phyloP scores from a whole-genome alignment of 1,284 basidiomycete genomes.

The Ustilago loliicola region DNA sequence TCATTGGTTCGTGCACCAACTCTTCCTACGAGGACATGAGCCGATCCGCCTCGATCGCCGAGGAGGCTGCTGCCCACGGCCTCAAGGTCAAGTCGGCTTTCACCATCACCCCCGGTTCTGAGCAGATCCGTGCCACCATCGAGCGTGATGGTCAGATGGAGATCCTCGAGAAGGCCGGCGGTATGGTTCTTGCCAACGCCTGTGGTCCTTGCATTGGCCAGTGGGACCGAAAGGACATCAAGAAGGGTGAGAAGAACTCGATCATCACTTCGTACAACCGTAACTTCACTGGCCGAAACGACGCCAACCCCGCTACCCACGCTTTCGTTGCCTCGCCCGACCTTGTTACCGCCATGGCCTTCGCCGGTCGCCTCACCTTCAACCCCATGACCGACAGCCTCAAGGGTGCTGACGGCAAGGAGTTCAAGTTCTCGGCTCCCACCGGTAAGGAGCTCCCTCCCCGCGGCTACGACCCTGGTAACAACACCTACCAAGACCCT shows the following conservation, averaged over 20 bases:
- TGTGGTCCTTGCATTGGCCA: slow-evolving; percentile 99
- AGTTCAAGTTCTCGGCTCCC: slow-evolving; percentile 95
- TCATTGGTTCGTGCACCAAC: slow-evolving; percentile 99
- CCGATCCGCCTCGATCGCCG: slow-evolving; percentile 92
- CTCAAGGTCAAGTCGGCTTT: slow-evolving; percentile 91
- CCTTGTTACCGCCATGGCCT: slow-evolving; percentile 96
- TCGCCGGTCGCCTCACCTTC: slow-evolving; percentile 93
- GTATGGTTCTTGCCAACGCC: slow-evolving; percentile 95
- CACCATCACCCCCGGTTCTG: slow-evolving; percentile 97
- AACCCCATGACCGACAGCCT: slow-evolving; percentile 95
- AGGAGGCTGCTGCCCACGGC: slow-evolving; percentile 87
- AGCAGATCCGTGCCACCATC: slow-evolving; percentile 98
- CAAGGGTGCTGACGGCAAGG: slow-evolving; percentile 90
- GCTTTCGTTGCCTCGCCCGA: slow-evolving; percentile 99
- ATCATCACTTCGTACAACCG: slow-evolving; percentile 99
- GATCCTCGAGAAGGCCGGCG: slow-evolving; percentile 87
- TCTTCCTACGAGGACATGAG: slow-evolving; percentile 99
- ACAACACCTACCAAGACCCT: slow-evolving; percentile 97
- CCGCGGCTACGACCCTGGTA: slow-evolving; percentile 92
- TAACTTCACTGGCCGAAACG: slow-evolving; percentile 99
- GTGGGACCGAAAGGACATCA: slow-evolving; percentile 96
- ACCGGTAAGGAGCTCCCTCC: slow-evolving; percentile 92
- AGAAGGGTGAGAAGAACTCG: slow-evolving; percentile 95
- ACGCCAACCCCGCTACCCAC: slow-evolving; percentile 98
- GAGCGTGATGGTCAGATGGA: slow-evolving; percentile 94